These are phyloP conservation scores for Corrigiola litoralis DNA, from an alignment of 179 eudicot genomes.

Conservation along the genomic window DNA sequence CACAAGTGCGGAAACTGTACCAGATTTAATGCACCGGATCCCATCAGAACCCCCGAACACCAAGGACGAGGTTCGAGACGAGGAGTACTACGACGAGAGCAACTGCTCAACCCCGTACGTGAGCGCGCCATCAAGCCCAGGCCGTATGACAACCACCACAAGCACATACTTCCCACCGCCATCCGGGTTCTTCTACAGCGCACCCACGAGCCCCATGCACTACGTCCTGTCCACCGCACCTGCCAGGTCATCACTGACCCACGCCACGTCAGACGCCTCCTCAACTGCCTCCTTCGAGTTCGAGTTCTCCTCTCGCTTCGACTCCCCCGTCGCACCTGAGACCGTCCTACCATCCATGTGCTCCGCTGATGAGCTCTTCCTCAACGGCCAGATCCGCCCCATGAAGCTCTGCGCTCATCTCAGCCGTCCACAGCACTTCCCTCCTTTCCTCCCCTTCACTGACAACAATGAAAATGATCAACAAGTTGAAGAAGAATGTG, in stretches of 20 bases:
- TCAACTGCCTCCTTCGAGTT: conserved; percentile 52
- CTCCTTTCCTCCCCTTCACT: conserved; percentile 25
- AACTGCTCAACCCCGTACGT: conserved; percentile 78
- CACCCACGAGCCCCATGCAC: conserved; percentile 85
- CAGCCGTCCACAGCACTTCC: conserved; percentile 41
- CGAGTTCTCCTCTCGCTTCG: conserved; percentile 39
- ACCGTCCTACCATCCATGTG: conserved; percentile 39
- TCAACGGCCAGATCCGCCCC: conserved; percentile 91
- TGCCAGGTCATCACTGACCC: conserved; percentile 10
- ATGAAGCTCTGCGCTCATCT: conserved; percentile 72
- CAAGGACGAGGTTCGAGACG: not conserved
- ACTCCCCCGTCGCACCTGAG: conserved; percentile 31
- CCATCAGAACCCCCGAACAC: too few species aligned
- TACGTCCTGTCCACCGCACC: conserved; percentile 32
- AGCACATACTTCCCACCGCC: not conserved
- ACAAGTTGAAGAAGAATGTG: conserved; percentile 17
- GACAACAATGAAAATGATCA: conserved; percentile 19
- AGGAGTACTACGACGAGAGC: conserved; percentile 50
- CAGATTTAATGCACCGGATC: not conserved
- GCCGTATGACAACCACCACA: conserved; percentile 28
- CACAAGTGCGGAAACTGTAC: too few species aligned
- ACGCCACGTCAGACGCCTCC: conserved; percentile 25
- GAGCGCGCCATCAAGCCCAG: conserved; percentile 79
- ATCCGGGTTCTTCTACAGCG: conserved; percentile 68
- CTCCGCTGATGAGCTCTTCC: conserved; percentile 76